Base-by-base conservation (phyloP, 441 rosid genomes). In the California macrophylla region DNA sequence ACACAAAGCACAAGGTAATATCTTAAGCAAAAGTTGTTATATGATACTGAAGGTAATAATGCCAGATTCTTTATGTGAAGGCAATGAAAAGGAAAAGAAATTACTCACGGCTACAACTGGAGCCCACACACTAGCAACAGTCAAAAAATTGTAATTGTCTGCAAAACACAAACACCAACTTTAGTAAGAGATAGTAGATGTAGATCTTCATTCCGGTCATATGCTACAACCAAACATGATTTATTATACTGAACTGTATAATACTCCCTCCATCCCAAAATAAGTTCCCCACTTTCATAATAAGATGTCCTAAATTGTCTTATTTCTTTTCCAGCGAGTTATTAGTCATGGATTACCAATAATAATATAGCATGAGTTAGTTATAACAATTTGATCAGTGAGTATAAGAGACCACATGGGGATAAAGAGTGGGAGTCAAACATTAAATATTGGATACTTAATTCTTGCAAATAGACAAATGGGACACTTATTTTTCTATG, bases 71-170 rank as follows among this genome's bases (percentile, higher is more conserved):
- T 26, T 45, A 5, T 6, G 36, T 72, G 26, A 67, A 66, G 52
- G 30, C 21, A 26, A 21, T 52, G 69, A 47, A 73, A 23, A 26
- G 62, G 26, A 71, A 52, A 66, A 73, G 72, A 71, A 78, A 68
- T 58, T 68, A 84, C 99, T 90, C 78, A 95, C 99, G 74, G 97
- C 96, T 32, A 92, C 42, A 72, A 96, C 94, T 67, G 99, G 99
- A 80, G 98, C 99, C 99, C 99, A 96, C 50, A 96, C 80, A 84
- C 97, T 83, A 70, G 78, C 96, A 26, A 92, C 45, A 36, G 98
- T 92, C 88, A 96, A 80, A 69, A 74, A 85, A 80, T 96, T 85
- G 69, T 96, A 54, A 85, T 96, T 91, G 75, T 84, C 99, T 96
- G 96, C 80, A 78, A 83, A 71, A 70, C 72, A 64, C 40, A 71